phyloP scores from a whole-genome alignment of 768 basidiomycete genomes.

The Sarcomyxa edulis region DNA sequence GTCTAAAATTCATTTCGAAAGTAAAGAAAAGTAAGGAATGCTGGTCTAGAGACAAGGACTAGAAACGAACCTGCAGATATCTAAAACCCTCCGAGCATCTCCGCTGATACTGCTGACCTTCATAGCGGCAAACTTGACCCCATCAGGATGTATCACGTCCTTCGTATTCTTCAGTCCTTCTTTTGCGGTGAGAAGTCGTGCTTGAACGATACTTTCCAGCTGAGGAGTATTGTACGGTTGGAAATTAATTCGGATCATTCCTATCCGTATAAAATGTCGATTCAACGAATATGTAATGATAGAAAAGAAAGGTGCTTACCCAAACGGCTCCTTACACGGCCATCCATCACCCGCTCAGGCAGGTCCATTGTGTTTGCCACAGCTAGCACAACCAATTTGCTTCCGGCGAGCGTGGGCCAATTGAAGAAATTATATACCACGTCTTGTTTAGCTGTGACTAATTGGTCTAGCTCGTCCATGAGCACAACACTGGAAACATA shows the following conservation, averaged over 20 bases:
- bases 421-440: slow-evolving; percentile 99
- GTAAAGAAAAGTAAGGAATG: neutral
- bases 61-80: slow-evolving; percentile 73
- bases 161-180: slow-evolving; percentile 42
- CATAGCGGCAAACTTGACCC: slow-evolving; percentile 80
- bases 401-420: slow-evolving; percentile 89
- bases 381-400: slow-evolving; percentile 90
- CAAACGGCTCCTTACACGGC: slow-evolving; percentile 86
- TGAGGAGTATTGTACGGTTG: slow-evolving; percentile 78
- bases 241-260: slow-evolving; percentile 91
- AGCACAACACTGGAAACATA: slow-evolving; percentile 69
- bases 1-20: slow-evolving; percentile 32
- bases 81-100: slow-evolving; percentile 88
- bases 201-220: slow-evolving; percentile 81
- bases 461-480: slow-evolving; percentile 98
- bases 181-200: slow-evolving; percentile 61
- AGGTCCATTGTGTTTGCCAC: slow-evolving; percentile 99
- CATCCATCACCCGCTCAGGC: slow-evolving; percentile 89
- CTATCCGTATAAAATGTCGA: slow-evolving; percentile 28
- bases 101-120: slow-evolving; percentile 73
- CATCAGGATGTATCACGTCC: slow-evolving; percentile 58
- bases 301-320: slow-evolving; percentile 47
- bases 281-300: neutral
- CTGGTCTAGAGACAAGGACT: neutral
- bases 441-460: slow-evolving; percentile 94